A percentile compares a stretch with the other conserved stretches of the same genome.
Conservation (phyloP, 805 yeast species). For the Phaffomyces thermotolerans region DNA sequence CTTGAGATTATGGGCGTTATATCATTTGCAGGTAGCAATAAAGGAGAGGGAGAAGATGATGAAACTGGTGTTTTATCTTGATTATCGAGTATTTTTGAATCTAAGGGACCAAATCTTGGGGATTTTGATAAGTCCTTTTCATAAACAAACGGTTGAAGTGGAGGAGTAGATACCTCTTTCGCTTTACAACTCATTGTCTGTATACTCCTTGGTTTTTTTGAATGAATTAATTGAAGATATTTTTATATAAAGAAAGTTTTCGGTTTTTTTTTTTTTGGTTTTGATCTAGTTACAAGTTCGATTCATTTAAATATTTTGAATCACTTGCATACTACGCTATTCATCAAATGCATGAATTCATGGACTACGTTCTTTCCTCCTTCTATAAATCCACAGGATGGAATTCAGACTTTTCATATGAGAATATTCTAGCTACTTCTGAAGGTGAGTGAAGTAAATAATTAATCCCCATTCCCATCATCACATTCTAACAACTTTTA, state of each 20-base stretch:
- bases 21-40: conserved; percentile 17
- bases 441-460: conserved; percentile 26
- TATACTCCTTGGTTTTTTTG: background rate
- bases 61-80: background rate
- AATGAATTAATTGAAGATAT: background rate
- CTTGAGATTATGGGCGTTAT: conserved; percentile 23
- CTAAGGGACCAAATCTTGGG: background rate
- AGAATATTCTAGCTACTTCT: conserved; percentile 67
- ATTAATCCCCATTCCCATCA: no score
- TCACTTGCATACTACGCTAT: no score
- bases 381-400: conserved; percentile 67
- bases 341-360: conserved; percentile 40
- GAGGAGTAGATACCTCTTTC: background rate
- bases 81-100: background rate
- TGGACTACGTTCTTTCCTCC: conserved; percentile 77
- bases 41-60: conserved; percentile 17
- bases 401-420: conserved; percentile 74
- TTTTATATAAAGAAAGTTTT: background rate
- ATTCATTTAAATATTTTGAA: no score
- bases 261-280: background rate
- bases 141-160: background rate
- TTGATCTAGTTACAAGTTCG: background rate
- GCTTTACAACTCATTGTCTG: background rate
- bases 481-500: conserved; percentile 1
- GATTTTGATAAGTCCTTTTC: background rate